Base-by-base conservation (phyloP, 495 filamentous ascomycete genomes). In the Glarea lozoyensis region DNA sequence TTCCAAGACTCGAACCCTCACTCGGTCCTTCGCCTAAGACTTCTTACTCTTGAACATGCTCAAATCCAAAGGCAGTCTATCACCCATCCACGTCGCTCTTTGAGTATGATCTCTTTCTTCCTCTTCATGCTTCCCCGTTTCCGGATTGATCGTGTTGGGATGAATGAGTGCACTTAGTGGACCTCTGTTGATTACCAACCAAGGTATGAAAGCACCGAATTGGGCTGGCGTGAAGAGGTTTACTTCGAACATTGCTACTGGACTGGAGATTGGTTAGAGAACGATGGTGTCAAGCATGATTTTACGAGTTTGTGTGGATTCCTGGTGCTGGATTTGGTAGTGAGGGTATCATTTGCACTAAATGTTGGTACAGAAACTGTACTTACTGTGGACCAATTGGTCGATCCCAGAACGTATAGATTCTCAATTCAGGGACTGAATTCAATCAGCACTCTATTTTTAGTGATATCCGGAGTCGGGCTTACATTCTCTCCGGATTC, bases 221-320 rank as follows among this genome's bases (percentile, higher is more conserved):
- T 95, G 85, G 4, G 78, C 77, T 0, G 88, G 88, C 0, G 80
- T 86, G 59, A 88, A 84, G 20, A 95, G 27, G 48, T 92, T 92
- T 12, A 94, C 89, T 60, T 95, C 88, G 50, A 95, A 86, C 88
- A 95, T 95, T 34, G 78, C 84, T 0, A 86, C 62, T 0, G 82
- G 80, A 53, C 25, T 29, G 25, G n/a, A 29, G 25, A 29, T 7
- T 7, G 25, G 25, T 29, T 29, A 29, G 25, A 7, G 25, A 29
- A 29, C 7, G 7, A n/a, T 7, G n/a, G n/a, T 29, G n/a, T 29
- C n/a, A n/a, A 29, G 25, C 25, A 29, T 7, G 25, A 29, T 29
- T 29, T 29, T 29, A 29, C n/a, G n/a, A n/a, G n/a, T n/a, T n/a
- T n/a, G n/a, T n/a, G n/a, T n/a, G n/a, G n/a, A n/a, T n/a, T n/a